phyloP scores from a whole-genome alignment of 2,329 filamentous ascomycete species.

The Aspergillus neoniger region DNA sequence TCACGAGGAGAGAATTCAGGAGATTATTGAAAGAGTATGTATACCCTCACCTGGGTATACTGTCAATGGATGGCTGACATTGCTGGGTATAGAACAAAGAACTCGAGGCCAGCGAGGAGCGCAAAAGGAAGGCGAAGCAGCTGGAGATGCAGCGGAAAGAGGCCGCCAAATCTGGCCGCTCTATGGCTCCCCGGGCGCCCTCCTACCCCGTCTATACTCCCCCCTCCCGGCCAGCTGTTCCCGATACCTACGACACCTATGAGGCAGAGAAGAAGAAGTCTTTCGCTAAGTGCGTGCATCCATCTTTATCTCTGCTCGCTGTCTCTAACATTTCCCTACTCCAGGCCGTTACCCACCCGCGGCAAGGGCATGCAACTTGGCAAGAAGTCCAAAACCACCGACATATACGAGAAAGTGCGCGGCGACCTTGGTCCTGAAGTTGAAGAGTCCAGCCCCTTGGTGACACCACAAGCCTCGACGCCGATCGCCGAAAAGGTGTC shows the following conservation, averaged over 20 bases:
- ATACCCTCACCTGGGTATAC: constrained; percentile 26
- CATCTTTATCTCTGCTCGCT: background rate
- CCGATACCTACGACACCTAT: constrained; percentile 88
- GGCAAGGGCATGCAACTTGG: constrained; percentile 99
- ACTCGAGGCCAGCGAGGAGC: constrained; percentile 94
- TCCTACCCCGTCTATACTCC: constrained; percentile 88
- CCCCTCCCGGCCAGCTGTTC: constrained; percentile 69
- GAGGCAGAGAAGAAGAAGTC: constrained; percentile 97
- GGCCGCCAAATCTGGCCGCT: constrained; percentile 73
- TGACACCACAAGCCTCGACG: constrained; percentile 58
- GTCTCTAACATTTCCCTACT: constrained; percentile 43
- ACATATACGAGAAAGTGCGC: constrained; percentile 95
- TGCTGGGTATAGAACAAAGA: constrained; percentile 78
- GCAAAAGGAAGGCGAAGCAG: constrained; percentile 98
- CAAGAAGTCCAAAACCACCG: constrained; percentile 97
- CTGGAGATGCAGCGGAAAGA: constrained; percentile 99
- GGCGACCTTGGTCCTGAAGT: constrained; percentile 86
- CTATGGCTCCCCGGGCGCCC: constrained; percentile 69
- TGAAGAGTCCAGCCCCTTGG: constrained; percentile 71
- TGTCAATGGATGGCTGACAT: constrained; percentile 25
- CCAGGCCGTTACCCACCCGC: constrained; percentile 64
- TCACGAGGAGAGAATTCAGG: constrained; percentile 97
- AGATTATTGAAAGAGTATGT: constrained; percentile 84
- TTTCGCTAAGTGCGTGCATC: constrained; percentile 67
- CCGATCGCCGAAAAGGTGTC: constrained; percentile 55